Conservation (phyloP, 148 eudicot genomes). For the Rhododendron kiyosumense region DNA sequence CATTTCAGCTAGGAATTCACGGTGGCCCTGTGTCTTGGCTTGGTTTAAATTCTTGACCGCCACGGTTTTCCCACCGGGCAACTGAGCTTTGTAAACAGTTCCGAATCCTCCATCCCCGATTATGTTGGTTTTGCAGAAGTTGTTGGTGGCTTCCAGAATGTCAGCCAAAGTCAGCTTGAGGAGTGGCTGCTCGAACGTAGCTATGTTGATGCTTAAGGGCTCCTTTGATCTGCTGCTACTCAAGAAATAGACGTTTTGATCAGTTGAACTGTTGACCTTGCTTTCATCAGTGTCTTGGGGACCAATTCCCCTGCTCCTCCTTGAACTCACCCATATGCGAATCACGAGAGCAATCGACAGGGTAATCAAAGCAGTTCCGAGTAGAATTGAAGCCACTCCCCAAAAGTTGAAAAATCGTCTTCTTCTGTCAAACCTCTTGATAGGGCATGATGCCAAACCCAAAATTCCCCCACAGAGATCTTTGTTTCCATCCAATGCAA, state of each 20-base stretch:
- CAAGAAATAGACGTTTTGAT: conserved; percentile 34
- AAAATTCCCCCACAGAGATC: conserved; percentile 40
- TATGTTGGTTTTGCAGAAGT: conserved; percentile 41
- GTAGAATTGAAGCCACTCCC: conserved; percentile 20
- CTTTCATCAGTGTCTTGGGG: conserved; percentile 20
- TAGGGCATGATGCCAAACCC: conserved; percentile 27
- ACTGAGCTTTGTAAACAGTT: conserved; percentile 50
- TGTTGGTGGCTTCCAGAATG: conserved; percentile 47
- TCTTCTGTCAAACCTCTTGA: conserved; percentile 17
- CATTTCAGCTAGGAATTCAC: conserved; percentile 54
- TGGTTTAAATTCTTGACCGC: conserved; percentile 53
- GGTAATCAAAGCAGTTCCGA: conserved; percentile 17
- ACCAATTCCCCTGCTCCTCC: conserved; percentile 18
- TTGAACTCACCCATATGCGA: conserved; percentile 15
- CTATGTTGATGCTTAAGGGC: conserved; percentile 52
- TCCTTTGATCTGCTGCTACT: conserved; percentile 55
- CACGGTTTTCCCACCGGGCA: conserved; percentile 33
- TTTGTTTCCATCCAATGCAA: conserved; percentile 35
- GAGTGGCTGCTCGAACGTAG: conserved; percentile 51
- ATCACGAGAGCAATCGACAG: conserved; percentile 19
- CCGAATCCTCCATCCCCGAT: conserved; percentile 59
- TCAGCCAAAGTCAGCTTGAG: conserved; percentile 34
- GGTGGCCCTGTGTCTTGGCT: conserved; percentile 43
- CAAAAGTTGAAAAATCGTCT: conserved; percentile 20
- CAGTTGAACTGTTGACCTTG: conserved; percentile 30